A percentile compares a stretch with the other conserved stretches of the same genome.
Evolutionary conservation across 2,329 filamentous ascomycete genomes (phyloP).

Genomic region (Myrmaecium sp.): DNA sequence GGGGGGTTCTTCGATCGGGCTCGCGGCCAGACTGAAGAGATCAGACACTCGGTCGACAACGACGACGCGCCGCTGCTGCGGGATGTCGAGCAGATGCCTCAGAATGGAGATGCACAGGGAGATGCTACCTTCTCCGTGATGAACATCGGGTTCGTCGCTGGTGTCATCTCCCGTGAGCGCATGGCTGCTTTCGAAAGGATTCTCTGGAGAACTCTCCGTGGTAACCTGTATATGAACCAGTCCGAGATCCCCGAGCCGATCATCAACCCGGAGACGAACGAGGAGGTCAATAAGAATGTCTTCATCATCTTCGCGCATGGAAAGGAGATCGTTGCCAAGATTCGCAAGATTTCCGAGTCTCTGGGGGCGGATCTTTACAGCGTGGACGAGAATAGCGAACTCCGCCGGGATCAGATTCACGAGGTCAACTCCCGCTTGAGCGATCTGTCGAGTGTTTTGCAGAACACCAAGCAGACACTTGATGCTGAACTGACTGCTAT

Average conservation of each 20-base stretch:
- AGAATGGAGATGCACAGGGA: conserved; percentile 45
- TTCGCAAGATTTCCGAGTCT: conserved; percentile 96
- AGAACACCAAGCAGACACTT: conserved; percentile 87
- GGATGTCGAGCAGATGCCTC: conserved; percentile 73
- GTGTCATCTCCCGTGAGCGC: conserved; percentile 83
- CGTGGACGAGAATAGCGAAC: conserved; percentile 92
- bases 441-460: conserved; percentile 80
- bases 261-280: conserved; percentile 81
- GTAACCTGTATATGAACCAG: conserved; percentile 99
- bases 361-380: conserved; percentile 91
- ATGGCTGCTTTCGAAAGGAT: conserved; percentile 95
- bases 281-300: conserved; percentile 88
- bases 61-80: conserved; percentile 87
- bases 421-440: conserved; percentile 89
- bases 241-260: conserved; percentile 92
- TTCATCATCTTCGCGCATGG: conserved; percentile 99
- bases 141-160: conserved; percentile 97
- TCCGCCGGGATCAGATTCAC: conserved; percentile 87
- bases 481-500: conserved; percentile 90
- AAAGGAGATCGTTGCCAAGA: conserved; percentile 96
- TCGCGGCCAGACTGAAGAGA: conserved; percentile 92
- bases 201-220: conserved; percentile 88
- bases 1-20: conserved; percentile 96
- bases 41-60: conserved; percentile 68
- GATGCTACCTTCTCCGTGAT: conserved; percentile 87